Percentiles rank a stretch among this genome's conserved stretches.
phyloP scores from a whole-genome alignment of 306 rosid genomes.

The Abrus precatorius region DNA sequence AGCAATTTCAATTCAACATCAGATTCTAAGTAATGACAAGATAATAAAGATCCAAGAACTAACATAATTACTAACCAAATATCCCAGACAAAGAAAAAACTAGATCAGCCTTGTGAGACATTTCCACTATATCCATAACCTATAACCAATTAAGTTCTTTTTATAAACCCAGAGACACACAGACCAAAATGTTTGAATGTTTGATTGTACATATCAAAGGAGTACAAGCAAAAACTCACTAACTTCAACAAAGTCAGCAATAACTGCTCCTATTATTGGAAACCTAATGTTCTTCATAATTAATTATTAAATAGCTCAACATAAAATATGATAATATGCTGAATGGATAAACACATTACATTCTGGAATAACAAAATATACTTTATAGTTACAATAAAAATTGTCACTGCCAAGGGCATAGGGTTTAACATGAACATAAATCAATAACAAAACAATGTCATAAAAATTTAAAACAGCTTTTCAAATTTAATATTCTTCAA shows the following conservation, averaged over 20 bases:
- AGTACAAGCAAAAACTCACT: slow-evolving; percentile 32
- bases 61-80: slow-evolving; percentile 30
- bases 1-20: slow-evolving; percentile 34
- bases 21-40: slow-evolving; percentile 3
- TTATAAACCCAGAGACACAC: slow-evolving; percentile 33
- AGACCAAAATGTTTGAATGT: slow-evolving; percentile 28
- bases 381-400: slow-evolving; percentile 5
- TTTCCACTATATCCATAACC: slow-evolving; percentile 14
- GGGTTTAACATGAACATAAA: slow-evolving; percentile 36
- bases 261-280: slow-evolving; percentile 4
- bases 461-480: slow-evolving; percentile 9
- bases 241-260: slow-evolving; percentile 28
- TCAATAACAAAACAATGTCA: slow-evolving; percentile 3
- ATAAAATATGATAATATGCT: slow-evolving; percentile 10
- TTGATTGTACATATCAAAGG: slow-evolving; percentile 22
- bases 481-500: slow-evolving; percentile 26
- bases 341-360: neutral
- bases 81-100: slow-evolving; percentile 21
- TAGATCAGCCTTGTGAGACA: slow-evolving; percentile 27
- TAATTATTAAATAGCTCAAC: slow-evolving; percentile 23
- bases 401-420: neutral
- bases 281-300: slow-evolving; percentile 30
- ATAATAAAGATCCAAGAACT: slow-evolving; percentile 32
- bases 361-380: neutral
- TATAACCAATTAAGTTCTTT: slow-evolving; percentile 22